These are phyloP conservation scores for Geosmithia flava DNA, from an alignment of 2,329 filamentous ascomycete species.

Conservation along the genomic window DNA sequence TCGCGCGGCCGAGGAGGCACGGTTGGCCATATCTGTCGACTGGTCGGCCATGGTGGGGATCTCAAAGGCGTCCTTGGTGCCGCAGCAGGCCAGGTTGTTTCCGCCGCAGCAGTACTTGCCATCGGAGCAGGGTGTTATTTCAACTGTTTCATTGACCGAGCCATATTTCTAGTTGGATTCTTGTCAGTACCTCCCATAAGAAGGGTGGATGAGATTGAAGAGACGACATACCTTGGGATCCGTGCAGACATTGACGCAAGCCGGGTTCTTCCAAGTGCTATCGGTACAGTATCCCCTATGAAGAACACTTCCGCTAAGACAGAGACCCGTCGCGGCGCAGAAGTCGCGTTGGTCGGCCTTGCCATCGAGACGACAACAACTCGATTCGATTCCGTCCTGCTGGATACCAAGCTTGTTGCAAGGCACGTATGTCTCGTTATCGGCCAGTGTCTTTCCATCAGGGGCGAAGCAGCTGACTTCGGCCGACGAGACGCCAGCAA, in stretches of 20 bases:
- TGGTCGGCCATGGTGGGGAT: conserved; percentile 7
- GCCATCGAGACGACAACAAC: conserved; percentile 16
- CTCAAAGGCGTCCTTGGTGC: conserved; percentile 9
- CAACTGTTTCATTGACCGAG: conserved; percentile 9
- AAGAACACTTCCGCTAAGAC: conserved; percentile 10
- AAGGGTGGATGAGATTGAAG: neutral
- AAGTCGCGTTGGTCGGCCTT: conserved; percentile 9
- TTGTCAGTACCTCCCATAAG: neutral
- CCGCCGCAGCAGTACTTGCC: conserved; percentile 17
- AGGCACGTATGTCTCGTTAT: conserved; percentile 14
- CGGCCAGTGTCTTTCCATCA: conserved; percentile 12
- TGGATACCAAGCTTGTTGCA: conserved; percentile 19
- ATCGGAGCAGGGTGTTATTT: conserved; percentile 15
- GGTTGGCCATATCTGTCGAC: neutral
- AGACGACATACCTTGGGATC: neutral
- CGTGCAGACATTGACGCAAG: conserved; percentile 16
- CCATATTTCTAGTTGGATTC: conserved; percentile 7
- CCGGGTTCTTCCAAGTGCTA: conserved; percentile 14
- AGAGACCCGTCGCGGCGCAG: conserved; percentile 15
- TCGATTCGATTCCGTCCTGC: conserved; percentile 14
- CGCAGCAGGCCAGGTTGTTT: conserved; percentile 14
- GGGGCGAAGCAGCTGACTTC: conserved; percentile 13
- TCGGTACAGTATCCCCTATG: conserved; percentile 17
- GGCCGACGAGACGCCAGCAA: neutral
- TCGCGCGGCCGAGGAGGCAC: neutral